Conservation (phyloP, 2,329 filamentous ascomycete species). For the Hawksworthiomyces lignivorus region DNA sequence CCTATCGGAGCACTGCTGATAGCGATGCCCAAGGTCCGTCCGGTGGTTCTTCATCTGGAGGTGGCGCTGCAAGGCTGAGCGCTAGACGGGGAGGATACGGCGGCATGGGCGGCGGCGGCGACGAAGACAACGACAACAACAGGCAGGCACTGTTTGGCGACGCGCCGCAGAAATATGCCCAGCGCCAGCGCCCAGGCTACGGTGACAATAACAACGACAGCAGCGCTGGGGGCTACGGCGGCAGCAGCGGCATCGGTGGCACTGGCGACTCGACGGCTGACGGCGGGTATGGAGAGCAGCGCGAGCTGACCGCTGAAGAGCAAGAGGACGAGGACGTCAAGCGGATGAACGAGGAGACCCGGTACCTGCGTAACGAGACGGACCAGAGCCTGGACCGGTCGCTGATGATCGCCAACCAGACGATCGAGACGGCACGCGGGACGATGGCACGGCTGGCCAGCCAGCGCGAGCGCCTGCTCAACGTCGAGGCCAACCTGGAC, state of each 20-base stretch:
- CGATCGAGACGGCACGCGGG: conserved; percentile 61
- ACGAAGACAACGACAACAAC: conserved; percentile 40
- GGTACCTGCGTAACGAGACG: conserved; percentile 65
- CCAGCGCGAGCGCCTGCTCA: conserved; percentile 74
- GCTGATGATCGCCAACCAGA: conserved; percentile 57
- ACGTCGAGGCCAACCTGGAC: conserved; percentile 77
- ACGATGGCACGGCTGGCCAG: conserved; percentile 67
- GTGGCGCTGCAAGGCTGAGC: not conserved
- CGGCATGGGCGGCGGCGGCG: conserved; percentile 40
- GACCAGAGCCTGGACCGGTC: conserved; percentile 53
- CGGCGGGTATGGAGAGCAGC: conserved; percentile 57
- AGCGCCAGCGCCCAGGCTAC: conserved; percentile 20
- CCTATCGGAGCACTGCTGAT: conserved; percentile 15
- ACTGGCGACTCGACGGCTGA: conserved; percentile 19
- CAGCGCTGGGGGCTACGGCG: conserved; percentile 32
- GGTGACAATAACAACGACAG: conserved; percentile 57
- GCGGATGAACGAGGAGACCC: conserved; percentile 66
- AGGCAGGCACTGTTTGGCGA: conserved; percentile 56
- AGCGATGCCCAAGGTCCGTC: conserved; percentile 9
- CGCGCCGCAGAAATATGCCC: conserved; percentile 41
- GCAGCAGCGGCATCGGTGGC: conserved; percentile 12
- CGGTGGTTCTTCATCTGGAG: conserved; percentile 21
- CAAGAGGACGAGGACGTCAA: conserved; percentile 66
- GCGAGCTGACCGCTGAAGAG: conserved; percentile 75
- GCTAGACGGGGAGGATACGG: conserved; percentile 52